Evolutionary conservation across 352 stramenopile species (phyloP), one percentile per base, ranked within the genome.

Genomic region (Peronospora tabacina): DNA sequence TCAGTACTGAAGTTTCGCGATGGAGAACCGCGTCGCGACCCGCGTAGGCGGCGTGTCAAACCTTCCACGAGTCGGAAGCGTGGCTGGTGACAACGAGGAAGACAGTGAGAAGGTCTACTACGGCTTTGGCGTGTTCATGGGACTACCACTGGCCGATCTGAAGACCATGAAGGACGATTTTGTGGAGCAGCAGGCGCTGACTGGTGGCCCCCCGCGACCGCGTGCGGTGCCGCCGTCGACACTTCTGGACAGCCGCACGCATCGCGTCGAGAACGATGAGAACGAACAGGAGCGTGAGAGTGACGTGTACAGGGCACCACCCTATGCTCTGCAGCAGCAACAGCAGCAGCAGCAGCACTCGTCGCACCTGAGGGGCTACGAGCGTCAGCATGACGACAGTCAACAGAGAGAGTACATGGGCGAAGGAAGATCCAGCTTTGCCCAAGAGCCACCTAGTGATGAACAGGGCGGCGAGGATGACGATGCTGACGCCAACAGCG

Each of bases 81-180:
- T 79, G 7, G 57, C 55, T 17, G 65, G 78, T 40, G 72, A 85
- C 36, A 81, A 75, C 50, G 76, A 87, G 36, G 82, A 70, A 44
- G 79, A 90, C 43, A 72, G 88, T 42, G 75, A 90, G 52, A 88
- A 93, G 62, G 68, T 93, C 0, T 93, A 93, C 75, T 93, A 93
- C 64, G 82, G 82, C 44, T 93, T 93, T 37, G 82, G 82, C 44
- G 82, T 93, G 29, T 93, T 93, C 61, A 93, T 93, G 77, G 82
- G 82, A 0, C 68, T 93, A 35, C 74, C 79, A 26, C 68, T 93
- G 40, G 70, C 75, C n/a, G 81, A 90, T 37, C 68, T 93, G 41
- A 89, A 87, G 48, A 75, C 72, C 44, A 88, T 90, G 72, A 88
- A 87, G 63, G 76, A 88, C 30, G 71, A 90, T 43, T 86, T 79